Conservation (phyloP, 768 basidiomycete species). For the Lentinula sp. region DNA sequence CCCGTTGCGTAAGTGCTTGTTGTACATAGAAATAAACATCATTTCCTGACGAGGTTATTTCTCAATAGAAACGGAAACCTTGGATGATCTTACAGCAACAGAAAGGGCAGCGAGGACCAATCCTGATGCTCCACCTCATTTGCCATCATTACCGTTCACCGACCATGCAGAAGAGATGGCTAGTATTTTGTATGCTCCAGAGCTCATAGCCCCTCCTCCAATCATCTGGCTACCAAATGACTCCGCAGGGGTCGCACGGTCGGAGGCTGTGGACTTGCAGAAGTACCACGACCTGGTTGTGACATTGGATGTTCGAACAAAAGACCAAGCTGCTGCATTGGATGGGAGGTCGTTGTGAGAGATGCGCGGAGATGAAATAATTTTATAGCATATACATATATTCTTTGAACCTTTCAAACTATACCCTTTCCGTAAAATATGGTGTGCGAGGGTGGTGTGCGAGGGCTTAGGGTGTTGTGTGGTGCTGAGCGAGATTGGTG, state of each 20-base stretch:
- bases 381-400: not conserved
- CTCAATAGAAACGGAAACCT: slow-evolving; percentile 55
- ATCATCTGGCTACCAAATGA: slow-evolving; percentile 87
- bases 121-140: slow-evolving; percentile 65
- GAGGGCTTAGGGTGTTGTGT: not conserved
- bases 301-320: slow-evolving; percentile 57
- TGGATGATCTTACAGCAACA: slow-evolving; percentile 78
- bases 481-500: not conserved
- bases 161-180: slow-evolving; percentile 77
- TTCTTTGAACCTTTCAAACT: not conserved
- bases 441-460: not conserved
- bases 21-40: not conserved
- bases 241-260: slow-evolving; percentile 61
- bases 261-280: slow-evolving; percentile 71
- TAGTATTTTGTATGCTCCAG: slow-evolving; percentile 76
- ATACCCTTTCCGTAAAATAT: not conserved
- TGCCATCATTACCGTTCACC: slow-evolving; percentile 61
- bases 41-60: not conserved
- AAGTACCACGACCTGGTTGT: slow-evolving; percentile 67
- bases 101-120: slow-evolving; percentile 74
- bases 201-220: slow-evolving; percentile 70
- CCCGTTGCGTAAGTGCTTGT: slow-evolving; percentile 54
- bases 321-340: not conserved
- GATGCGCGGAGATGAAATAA: not conserved
- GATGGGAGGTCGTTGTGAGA: not conserved